These are phyloP conservation scores for Coffea humblotiana DNA, from an alignment of 305 asterid species.

Conservation along the genomic window DNA sequence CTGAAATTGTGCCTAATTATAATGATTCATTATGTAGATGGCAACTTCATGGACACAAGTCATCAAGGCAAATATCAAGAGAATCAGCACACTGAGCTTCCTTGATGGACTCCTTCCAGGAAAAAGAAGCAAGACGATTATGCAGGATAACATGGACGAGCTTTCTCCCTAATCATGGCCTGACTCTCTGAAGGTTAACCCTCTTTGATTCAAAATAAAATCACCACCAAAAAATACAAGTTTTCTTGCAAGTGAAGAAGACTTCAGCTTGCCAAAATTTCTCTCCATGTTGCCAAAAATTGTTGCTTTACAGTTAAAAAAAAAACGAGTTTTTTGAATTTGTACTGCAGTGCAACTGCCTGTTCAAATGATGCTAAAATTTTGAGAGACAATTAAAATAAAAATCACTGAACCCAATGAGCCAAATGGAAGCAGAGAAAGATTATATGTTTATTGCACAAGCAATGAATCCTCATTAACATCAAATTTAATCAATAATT, in stretches of 20 bases:
- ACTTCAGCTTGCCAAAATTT: background rate
- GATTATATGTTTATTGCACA: background rate
- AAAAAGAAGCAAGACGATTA: background rate
- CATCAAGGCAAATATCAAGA: background rate
- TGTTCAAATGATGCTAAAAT: background rate
- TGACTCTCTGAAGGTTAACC: background rate
- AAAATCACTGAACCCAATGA: background rate
- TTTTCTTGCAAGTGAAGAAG: background rate
- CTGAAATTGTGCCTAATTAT: background rate
- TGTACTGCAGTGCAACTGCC: background rate
- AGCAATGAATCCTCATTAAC: background rate
- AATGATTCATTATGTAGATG: background rate
- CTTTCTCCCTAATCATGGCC: background rate
- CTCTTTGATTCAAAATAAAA: background rate
- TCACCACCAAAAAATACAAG: background rate
- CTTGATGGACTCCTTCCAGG: background rate
- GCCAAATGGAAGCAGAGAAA: background rate
- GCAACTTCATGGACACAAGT: background rate
- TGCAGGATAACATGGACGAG: background rate
- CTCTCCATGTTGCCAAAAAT: background rate
- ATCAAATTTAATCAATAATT: background rate
- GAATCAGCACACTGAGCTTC: background rate
- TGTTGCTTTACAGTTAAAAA: background rate
- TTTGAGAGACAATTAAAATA: background rate
- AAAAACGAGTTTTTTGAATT: background rate